These are phyloP conservation scores for Ensete glaucum DNA, from an alignment of 176 grass and related monocot genomes.

Conservation along the genomic window DNA sequence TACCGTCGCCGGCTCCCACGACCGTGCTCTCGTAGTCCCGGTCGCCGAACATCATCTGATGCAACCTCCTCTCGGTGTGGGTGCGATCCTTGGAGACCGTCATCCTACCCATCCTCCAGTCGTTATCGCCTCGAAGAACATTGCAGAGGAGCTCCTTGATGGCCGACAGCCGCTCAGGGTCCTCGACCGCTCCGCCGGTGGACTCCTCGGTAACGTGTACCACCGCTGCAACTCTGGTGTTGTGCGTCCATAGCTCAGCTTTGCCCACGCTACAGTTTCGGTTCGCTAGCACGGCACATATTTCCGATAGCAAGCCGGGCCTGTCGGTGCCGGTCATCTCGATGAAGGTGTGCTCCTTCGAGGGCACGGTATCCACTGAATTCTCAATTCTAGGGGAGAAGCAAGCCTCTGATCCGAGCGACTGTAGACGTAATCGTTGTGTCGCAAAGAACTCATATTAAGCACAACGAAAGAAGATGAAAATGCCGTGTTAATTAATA, in stretches of 20 bases:
- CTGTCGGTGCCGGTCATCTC: conserved; percentile 70
- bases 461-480: no score
- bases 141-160: conserved; percentile 47
- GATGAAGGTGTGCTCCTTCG: conserved; percentile 54
- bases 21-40: conserved; percentile 11
- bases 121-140: conserved; percentile 39
- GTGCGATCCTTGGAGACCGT: conserved; percentile 9
- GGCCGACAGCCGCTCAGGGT: conserved; percentile 26
- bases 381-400: conserved; percentile 47
- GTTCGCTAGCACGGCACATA: conserved; percentile 57
- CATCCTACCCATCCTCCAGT: conserved; percentile 1
- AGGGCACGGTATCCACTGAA: conserved; percentile 49
- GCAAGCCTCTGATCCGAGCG: conserved; percentile 59
- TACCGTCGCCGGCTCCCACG: neutral
- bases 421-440: conserved; percentile 17
- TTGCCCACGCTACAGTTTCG: conserved; percentile 42
- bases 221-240: conserved; percentile 59
- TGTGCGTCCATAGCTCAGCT: conserved; percentile 90
- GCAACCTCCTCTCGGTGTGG: conserved; percentile 67
- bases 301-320: conserved; percentile 73
- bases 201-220: conserved; percentile 47
- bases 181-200: conserved; percentile 26
- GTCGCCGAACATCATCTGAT: conserved; percentile 88
- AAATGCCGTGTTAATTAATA: no score
- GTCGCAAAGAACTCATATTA: no score